Percentiles rank a stretch among this genome's conserved stretches.
Conservation (phyloP, 495 filamentous ascomycete genomes). For the Pseudoneurospora amorphoporcata region DNA sequence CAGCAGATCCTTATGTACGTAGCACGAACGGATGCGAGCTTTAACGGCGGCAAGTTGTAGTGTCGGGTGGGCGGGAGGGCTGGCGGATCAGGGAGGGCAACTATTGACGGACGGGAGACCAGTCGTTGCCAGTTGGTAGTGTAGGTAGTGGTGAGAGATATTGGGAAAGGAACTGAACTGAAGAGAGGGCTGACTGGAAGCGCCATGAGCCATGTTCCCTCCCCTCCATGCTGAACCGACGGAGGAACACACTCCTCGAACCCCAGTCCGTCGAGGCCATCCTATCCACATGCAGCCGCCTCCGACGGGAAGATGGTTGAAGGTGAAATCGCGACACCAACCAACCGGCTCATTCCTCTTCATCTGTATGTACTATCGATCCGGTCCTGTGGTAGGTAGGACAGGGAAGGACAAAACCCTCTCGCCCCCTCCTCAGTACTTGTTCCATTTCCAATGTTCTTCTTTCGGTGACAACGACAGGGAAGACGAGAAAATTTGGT, state of each 20-base stretch:
- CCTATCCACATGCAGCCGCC: neutral
- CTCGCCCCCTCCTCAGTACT: neutral
- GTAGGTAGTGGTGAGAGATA: neutral
- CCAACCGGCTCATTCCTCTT: neutral
- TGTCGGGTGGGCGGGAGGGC: neutral
- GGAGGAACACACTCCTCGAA: neutral
- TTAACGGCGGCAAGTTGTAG: neutral
- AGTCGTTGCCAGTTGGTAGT: neutral
- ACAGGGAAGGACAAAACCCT: neutral
- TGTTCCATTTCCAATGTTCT: neutral
- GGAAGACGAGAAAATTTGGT: neutral
- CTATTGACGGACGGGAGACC: constrained; percentile 3
- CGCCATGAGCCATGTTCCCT: neutral
- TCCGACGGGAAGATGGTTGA: neutral
- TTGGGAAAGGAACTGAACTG: neutral
- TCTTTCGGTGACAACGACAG: neutral
- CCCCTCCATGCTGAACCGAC: neutral
- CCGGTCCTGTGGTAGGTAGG: neutral
- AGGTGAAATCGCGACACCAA: neutral
- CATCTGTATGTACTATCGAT: neutral
- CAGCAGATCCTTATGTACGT: neutral
- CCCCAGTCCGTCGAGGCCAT: neutral
- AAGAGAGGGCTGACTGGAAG: neutral
- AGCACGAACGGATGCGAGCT: neutral
- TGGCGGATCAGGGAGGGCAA: constrained; percentile 2